Base-by-base conservation (phyloP, 345 rosid species). In the Carallia brachiata region DNA sequence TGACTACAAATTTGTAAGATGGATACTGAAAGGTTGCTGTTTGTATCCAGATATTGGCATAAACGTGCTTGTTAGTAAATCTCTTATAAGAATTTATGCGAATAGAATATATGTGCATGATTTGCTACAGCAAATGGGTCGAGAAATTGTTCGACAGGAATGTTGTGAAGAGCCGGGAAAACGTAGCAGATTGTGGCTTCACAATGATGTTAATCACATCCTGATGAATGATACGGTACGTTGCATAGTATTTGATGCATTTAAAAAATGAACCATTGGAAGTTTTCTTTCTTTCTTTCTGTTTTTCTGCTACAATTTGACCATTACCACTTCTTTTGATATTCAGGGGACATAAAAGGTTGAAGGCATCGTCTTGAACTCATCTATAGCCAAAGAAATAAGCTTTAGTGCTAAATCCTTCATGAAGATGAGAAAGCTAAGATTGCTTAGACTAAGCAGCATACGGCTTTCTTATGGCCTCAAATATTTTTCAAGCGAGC, bases 81-180 rank as follows among this genome's bases (percentile, higher is more conserved):
- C 72, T 61, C 65, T 81, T 27, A 44, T 81, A 59, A 70, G 60
- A 31, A 66, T 77, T 56, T 61, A 12, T 48, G 2, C 66, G n/a
- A 62, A 18, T 36, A 67, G 66, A 70, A 62, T 65, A 40, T 80
- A 67, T 50, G 65, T 80, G 84, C 84, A 80, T 60, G 81, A 77
- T 58, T 65, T 74, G 63, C 71, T 81, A 31, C 67, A 69, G 73
- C 77, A 74, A 60, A 71, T 81, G 79, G 85, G 85, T 34, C 73
- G 71, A 31, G 83, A 74, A 31, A 76, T 73, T 50, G 70, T 65
- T 47, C 70, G 76, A 2, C 16, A 28, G 44, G 7, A 60, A 28
- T 57, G 39, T 4, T 31, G 6, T 8, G 47, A 73, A 40, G 66
- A 73, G 56, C 76, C 70, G 5, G 70, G 76, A 50, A 58, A 66